Evolutionary conservation across 208 protist species (phyloP), one percentile per base, ranked within the genome.

Genomic region (Leishmania lainsoni): DNA sequence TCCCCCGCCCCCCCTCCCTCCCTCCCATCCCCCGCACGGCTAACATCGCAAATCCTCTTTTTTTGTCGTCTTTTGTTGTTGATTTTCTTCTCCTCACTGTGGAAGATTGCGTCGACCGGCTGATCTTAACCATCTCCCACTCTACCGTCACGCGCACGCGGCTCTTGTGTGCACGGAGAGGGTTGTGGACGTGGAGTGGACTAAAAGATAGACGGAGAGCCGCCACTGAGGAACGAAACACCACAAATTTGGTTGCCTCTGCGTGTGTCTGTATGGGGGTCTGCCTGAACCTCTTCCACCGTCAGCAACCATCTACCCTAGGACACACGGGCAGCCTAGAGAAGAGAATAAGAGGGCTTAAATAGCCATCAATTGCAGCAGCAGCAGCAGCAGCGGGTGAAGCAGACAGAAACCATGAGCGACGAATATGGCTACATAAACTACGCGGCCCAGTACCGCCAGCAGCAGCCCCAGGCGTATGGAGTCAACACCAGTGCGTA

Each of bases 391-490:
- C 5, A 6, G 39, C 35, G 10, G 39, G 32, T 9, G 48, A 75
- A 56, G 35, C n/a, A 56, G 10, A 35, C 32, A 32, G 42, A 51
- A 39, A 76, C 10, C 48, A 78, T 81, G 75, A 88, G 54, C 65
- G 72, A 76, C 14, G 73, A 83, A 8, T 84, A 84, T 76, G 76
- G 70, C 26, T 87, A 88, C 56, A 76, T 63, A 45, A 79, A 68
- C 63, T 86, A 86, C 74, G 78, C 39, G 5, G 61, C 74, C 8
- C 81, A 86, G 68, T 81, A 85, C 66, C 74, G 63, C 58, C 83
- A 87, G 54, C 86, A 87, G 69, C 79, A 79, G 65, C 71, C 82
- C 45, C 86, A 86, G 61, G n/a, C 29, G 12, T 78, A 70, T 54
- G 66, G 56, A 14, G 48, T 35, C 39, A 81, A 14, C n/a, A 1